Base-by-base conservation (phyloP, 495 filamentous ascomycete genomes). In the Saxophila tyrrhenica region DNA sequence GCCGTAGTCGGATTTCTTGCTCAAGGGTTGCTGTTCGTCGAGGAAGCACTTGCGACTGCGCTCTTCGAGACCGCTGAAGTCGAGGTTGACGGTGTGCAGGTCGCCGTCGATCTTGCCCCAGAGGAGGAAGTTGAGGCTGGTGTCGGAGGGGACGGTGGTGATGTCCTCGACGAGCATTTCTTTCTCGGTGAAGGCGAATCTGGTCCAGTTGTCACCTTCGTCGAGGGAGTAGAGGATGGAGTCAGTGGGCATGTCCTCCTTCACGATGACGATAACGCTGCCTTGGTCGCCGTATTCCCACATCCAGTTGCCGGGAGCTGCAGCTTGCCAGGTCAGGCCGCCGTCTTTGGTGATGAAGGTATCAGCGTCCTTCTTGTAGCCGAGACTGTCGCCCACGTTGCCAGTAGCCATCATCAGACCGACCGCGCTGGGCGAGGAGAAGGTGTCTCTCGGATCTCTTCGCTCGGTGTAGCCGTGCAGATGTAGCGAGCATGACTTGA, bases 281-380 rank as follows among this genome's bases (percentile, higher is more conserved):
- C 94, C 94, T 65, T 94, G 86, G 58, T 97, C 94, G 51, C 92
- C 92, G 61, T 83, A 94, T 60, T 94, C 88, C 86, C 88, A 99
- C 70, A 84, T 82, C 70, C 88, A 94, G 35, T 71, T 76, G 8
- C 92, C 94, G 64, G 91, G 87, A 71, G 81, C 90, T 51, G 85
- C 83, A 35, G 81, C 75, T 42, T 75, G 84, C 94, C 94, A 99
- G 25, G 72, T 82, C 53, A 95, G 71, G n/a, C 94, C 94, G 35
- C 83, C 92, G 66, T 99, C 89, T 0, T 70, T 70, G 38, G 87
- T 92, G 67, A 96, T 80, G 73, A 87, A 99, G 0, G 91, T 97
- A 62, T 88, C 81, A 39, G 79, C 80, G 8, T 87, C 79, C 23
- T 79, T 76, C n/a, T 67, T 59, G 16, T 60, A 64, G 10, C 72